Evolutionary conservation across 169 alveolate species (phyloP).

Genomic region (Eimeria maxima): DNA sequence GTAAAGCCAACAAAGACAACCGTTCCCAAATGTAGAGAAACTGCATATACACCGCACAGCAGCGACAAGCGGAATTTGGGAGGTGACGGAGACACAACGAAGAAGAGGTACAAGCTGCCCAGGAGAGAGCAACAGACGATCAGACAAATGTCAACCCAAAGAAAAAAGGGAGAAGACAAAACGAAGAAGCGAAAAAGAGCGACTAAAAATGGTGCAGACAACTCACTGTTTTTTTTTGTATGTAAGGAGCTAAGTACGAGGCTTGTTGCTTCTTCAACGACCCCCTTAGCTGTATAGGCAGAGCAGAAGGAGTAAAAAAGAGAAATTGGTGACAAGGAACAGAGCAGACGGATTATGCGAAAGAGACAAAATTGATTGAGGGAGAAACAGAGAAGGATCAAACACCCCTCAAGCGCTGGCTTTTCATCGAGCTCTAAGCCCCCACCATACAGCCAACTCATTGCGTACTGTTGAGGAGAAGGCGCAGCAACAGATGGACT

Average conservation of each 20-base stretch:
- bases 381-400: no score
- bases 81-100: no score
- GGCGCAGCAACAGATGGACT: not conserved
- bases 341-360: not conserved
- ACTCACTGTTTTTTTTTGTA: not conserved
- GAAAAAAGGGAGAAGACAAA: not conserved
- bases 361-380: no score
- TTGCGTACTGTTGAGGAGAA: constrained; percentile 11
- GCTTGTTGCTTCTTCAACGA: not conserved
- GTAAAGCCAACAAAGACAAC: not conserved
- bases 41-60: not conserved
- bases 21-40: not conserved
- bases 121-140: not conserved
- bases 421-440: not conserved
- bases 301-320: no score
- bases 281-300: not conserved
- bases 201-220: not conserved
- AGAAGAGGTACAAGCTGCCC: not conserved
- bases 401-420: no score
- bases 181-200: not conserved
- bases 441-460: not conserved
- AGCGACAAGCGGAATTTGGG: not conserved
- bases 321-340: not conserved
- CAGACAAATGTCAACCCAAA: not conserved
- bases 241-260: not conserved